These are phyloP conservation scores for Rhynchosporium graminicola DNA, from an alignment of 2,329 filamentous ascomycete species.

Conservation along the genomic window DNA sequence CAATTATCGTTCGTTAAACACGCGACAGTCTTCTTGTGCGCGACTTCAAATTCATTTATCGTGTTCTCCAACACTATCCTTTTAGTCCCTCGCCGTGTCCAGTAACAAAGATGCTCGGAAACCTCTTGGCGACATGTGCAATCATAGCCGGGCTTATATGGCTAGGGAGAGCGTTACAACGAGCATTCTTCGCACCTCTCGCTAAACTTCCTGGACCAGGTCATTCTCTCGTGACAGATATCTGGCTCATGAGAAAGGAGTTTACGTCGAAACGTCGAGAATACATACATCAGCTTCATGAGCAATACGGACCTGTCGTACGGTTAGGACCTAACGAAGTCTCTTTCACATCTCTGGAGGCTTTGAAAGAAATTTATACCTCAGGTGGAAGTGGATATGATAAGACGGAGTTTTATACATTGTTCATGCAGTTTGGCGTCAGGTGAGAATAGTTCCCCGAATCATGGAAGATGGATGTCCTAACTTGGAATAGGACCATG, in stretches of 20 bases:
- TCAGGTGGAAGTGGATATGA: constrained; percentile 63
- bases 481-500: constrained; percentile 39
- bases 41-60: neutral
- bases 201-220: constrained; percentile 34
- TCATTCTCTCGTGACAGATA: constrained; percentile 28
- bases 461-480: neutral
- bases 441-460: constrained; percentile 44
- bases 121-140: constrained; percentile 12
- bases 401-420: constrained; percentile 64
- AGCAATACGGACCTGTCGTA: constrained; percentile 57
- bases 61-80: neutral
- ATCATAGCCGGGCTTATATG: constrained; percentile 3
- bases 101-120: constrained; percentile 14
- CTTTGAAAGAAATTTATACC: constrained; percentile 64
- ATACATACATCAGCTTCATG: constrained; percentile 58
- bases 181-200: constrained; percentile 28
- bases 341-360: constrained; percentile 56
- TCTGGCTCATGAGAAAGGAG: constrained; percentile 46
- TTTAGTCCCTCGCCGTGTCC: neutral
- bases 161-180: constrained; percentile 10
- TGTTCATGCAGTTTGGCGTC: constrained; percentile 59
- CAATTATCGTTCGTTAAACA: neutral
- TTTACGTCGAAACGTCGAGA: constrained; percentile 53
- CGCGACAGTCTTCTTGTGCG: neutral
- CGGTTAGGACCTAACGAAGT: constrained; percentile 60